phyloP scores from a whole-genome alignment of 352 stramenopile genomes.

The Phytopythium sindhum region DNA sequence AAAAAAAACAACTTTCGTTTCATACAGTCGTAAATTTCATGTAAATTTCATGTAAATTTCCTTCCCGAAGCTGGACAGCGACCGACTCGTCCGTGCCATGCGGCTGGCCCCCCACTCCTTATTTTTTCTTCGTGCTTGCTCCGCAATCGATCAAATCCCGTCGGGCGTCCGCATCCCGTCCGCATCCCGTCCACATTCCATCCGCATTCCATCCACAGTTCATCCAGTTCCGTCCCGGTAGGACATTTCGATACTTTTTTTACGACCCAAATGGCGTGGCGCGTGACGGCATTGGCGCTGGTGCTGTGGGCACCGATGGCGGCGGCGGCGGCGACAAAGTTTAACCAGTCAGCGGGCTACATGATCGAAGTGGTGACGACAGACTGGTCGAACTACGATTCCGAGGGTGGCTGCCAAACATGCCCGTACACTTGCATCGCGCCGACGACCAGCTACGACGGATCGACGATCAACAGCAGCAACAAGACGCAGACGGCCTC shows the following conservation, averaged over 20 bases:
- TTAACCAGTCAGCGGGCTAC: constrained; percentile 71
- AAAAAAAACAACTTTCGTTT: neutral
- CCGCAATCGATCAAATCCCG: neutral
- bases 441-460: constrained; percentile 63
- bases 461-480: constrained; percentile 73
- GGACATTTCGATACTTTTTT: neutral
- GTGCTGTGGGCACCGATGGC: constrained; percentile 10
- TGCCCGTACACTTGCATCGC: constrained; percentile 86
- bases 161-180: too few relatives aligned
- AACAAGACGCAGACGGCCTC: constrained; percentile 71
- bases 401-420: constrained; percentile 80
- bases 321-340: constrained; percentile 30
- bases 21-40: neutral
- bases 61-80: too few relatives aligned
- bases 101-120: neutral
- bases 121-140: constrained; percentile 1
- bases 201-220: too few relatives aligned
- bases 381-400: constrained; percentile 83
- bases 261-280: neutral
- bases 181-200: too few relatives aligned
- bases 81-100: neutral
- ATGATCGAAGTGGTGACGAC: constrained; percentile 63
- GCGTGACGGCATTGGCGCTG: neutral
- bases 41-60: neutral
- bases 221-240: neutral